phyloP scores from a whole-genome alignment of 1,139 yeast genomes.

The Eremothecium coryli region DNA sequence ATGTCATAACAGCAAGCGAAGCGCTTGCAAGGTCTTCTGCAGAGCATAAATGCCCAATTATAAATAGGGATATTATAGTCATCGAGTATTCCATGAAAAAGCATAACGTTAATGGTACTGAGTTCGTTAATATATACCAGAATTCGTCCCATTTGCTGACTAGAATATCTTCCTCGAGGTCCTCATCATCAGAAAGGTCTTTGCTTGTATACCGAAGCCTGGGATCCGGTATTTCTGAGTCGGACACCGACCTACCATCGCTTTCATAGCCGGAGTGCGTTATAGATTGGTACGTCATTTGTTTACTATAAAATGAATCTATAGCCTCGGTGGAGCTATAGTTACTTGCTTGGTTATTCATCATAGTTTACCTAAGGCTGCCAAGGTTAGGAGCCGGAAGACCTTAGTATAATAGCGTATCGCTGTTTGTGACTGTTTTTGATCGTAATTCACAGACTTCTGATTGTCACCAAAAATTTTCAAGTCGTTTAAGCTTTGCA shows the following conservation, averaged over 20 bases:
- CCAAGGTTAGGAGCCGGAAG: too few species aligned
- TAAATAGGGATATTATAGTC: slow-evolving; percentile 41
- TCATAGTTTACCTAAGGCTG: too few species aligned
- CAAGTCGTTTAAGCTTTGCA: too few species aligned
- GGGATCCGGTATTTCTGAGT: slow-evolving; percentile 6
- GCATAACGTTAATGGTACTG: slow-evolving; percentile 41
- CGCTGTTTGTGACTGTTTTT: too few species aligned
- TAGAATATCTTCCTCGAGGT: slow-evolving; percentile 12
- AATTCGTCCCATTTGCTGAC: slow-evolving; percentile 7
- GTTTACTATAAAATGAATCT: too few species aligned
- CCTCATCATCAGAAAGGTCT: slow-evolving; percentile 12
- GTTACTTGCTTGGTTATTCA: too few species aligned
- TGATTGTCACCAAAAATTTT: too few species aligned
- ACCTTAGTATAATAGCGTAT: too few species aligned
- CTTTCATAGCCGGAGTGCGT: slow-evolving; percentile 7
- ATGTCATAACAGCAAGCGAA: slow-evolving; percentile 42
- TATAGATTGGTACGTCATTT: neutral
- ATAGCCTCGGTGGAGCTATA: too few species aligned
- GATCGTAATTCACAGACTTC: too few species aligned
- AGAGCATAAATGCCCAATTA: slow-evolving; percentile 37
- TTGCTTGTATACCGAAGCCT: slow-evolving; percentile 10
- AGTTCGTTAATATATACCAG: slow-evolving; percentile 18
- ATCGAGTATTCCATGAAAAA: slow-evolving; percentile 43
- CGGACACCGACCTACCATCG: slow-evolving; percentile 11
- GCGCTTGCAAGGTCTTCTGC: slow-evolving; percentile 35